phyloP scores from a whole-genome alignment of 768 basidiomycete genomes.

The Rhizopogon vulgaris region DNA sequence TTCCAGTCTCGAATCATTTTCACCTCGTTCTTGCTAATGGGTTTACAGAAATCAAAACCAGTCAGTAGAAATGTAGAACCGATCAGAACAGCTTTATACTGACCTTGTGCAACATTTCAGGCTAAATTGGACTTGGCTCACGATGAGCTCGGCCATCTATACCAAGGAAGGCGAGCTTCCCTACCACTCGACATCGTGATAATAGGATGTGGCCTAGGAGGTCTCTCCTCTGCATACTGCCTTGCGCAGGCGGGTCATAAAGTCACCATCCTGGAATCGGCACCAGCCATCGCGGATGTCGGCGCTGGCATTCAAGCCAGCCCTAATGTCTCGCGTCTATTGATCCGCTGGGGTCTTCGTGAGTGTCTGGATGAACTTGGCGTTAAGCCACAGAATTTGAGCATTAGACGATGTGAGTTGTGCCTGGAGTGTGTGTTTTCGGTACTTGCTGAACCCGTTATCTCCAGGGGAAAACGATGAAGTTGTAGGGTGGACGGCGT shows the following conservation, averaged over 20 bases:
- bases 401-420: conserved; percentile 37
- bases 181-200: conserved; percentile 32
- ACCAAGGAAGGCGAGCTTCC: conserved; percentile 18
- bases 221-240: conserved; percentile 39
- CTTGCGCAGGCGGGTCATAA: conserved; percentile 43
- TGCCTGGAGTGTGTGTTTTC: background rate
- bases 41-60: background rate
- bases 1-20: background rate
- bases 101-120: background rate
- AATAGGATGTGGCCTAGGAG: conserved; percentile 48
- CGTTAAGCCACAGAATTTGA: conserved; percentile 34
- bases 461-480: conserved; percentile 27
- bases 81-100: background rate
- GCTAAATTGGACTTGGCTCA: background rate
- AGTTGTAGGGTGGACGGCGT: conserved; percentile 29
- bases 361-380: conserved; percentile 31
- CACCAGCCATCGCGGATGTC: conserved; percentile 34
- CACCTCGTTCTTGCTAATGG: background rate
- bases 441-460: background rate
- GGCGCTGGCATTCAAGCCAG: conserved; percentile 49
- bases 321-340: conserved; percentile 37
- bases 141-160: conserved; percentile 10
- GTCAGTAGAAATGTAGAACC: background rate
- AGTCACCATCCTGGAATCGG: conserved; percentile 43
- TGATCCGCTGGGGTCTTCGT: conserved; percentile 47